phyloP scores from a whole-genome alignment of 768 basidiomycete species.

The Suillus decipiens region DNA sequence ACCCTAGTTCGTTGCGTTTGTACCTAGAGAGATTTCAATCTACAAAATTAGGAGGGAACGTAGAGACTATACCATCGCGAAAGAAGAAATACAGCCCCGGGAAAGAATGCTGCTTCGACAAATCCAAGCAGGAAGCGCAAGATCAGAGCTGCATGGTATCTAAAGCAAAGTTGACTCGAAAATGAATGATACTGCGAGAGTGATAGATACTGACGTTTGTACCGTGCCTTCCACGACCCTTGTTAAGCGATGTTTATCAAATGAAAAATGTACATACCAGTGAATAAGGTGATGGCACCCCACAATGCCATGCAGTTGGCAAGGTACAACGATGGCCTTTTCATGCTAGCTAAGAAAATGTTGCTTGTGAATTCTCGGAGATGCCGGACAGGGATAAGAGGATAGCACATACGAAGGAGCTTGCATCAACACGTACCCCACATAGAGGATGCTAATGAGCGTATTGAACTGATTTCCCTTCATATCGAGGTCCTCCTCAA shows the following conservation, averaged over 20 bases:
- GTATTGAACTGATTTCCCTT: constrained; percentile 64
- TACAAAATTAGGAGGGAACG: not conserved
- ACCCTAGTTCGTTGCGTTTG: constrained; percentile 65
- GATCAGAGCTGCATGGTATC: constrained; percentile 59
- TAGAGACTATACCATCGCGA: constrained; percentile 52
- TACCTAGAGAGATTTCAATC: constrained; percentile 36
- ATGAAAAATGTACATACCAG: constrained; percentile 36
- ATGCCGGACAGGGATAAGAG: not conserved
- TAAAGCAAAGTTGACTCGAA: constrained; percentile 18
- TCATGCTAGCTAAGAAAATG: constrained; percentile 64
- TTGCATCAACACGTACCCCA: constrained; percentile 76
- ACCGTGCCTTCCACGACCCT: constrained; percentile 33
- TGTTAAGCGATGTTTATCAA: constrained; percentile 2
- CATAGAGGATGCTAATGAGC: constrained; percentile 63
- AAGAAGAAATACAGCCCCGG: constrained; percentile 64
- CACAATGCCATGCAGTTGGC: constrained; percentile 68
- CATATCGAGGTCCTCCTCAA: constrained; percentile 66
- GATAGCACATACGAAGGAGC: constrained; percentile 57
- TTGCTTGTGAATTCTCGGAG: constrained; percentile 46
- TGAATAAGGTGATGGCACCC: constrained; percentile 62
- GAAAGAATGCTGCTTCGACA: constrained; percentile 66
- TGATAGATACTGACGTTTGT: constrained; percentile 19
- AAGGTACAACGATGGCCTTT: constrained; percentile 65
- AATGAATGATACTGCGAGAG: not conserved
- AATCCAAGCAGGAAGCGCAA: constrained; percentile 82